Evolutionary conservation across 148 eudicot species (phyloP).

Genomic region (Silene uniflora): DNA sequence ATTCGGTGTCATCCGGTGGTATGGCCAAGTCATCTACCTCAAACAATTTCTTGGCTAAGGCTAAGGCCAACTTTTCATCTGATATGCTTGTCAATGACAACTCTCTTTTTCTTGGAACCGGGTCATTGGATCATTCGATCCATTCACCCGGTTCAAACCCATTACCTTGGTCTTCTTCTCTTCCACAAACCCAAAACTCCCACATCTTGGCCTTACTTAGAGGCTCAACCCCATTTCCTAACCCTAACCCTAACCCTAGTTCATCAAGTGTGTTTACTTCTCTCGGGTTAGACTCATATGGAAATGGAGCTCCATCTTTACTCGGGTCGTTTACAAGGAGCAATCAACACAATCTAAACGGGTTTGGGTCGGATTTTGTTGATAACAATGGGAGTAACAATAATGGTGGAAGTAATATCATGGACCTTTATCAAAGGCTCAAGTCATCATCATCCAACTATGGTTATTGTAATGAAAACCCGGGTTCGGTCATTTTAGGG

Average conservation of each 20-base stretch:
- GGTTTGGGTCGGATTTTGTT: conserved; percentile 33
- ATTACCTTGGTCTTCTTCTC: conserved; percentile 41
- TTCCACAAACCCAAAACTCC: conserved; percentile 38
- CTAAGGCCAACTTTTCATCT: conserved; percentile 23
- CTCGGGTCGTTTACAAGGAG: conserved; percentile 39
- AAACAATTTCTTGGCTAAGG: conserved; percentile 25
- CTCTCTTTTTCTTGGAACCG: conserved; percentile 25
- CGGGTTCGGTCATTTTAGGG: conserved; percentile 26
- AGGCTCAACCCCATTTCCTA: conserved; percentile 33
- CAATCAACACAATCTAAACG: conserved; percentile 28
- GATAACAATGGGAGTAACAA: conserved; percentile 30
- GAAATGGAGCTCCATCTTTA: conserved; percentile 33
- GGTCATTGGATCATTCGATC: conserved; percentile 30
- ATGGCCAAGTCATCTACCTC: conserved; percentile 14
- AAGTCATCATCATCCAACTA: conserved; percentile 39
- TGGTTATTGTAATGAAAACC: conserved; percentile 30
- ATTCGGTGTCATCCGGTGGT: conserved; percentile 3
- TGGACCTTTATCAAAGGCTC: conserved; percentile 53
- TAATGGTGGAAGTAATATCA: conserved; percentile 17
- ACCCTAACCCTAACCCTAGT: conserved; percentile 38
- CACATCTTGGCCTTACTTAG: conserved; percentile 55
- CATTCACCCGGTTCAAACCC: conserved; percentile 33
- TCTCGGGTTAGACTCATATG: conserved; percentile 35
- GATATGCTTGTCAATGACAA: conserved; percentile 27
- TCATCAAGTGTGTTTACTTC: conserved; percentile 31